Evolutionary conservation across 139 green algal species (phyloP).

Genomic region (Chlamydomonas urium): DNA sequence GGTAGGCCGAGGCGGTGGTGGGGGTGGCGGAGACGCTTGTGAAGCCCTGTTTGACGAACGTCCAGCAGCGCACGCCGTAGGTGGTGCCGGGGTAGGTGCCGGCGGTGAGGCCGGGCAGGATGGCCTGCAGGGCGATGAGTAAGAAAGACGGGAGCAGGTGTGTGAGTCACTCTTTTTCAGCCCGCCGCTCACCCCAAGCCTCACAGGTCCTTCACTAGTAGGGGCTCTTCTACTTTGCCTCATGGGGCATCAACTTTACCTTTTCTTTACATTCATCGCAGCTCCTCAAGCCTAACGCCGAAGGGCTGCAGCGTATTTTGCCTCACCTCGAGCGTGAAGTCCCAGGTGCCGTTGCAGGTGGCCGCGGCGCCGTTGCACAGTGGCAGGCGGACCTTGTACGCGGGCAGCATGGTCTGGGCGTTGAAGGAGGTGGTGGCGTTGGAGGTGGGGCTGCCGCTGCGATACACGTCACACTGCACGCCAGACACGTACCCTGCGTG

Average conservation of each 20-base stretch:
- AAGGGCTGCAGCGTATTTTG: not conserved
- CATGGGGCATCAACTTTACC: too few relatives aligned
- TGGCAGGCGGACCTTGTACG: slow-evolving; percentile 9
- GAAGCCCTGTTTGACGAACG: not conserved
- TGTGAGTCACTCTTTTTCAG: not conserved
- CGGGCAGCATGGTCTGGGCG: not conserved
- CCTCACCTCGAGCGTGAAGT: slow-evolving; percentile 10
- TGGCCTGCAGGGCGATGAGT: not conserved
- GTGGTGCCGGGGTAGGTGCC: not conserved
- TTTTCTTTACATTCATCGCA: not conserved
- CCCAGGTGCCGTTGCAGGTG: not conserved
- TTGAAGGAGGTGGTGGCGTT: not conserved
- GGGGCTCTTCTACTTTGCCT: too few relatives aligned
- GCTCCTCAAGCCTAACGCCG: not conserved
- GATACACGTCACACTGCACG: slow-evolving; percentile 12
- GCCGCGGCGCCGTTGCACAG: not conserved
- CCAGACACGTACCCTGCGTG: slow-evolving; percentile 4
- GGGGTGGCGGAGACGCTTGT: not conserved
- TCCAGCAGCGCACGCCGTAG: slow-evolving; percentile 17
- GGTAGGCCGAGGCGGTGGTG: not conserved
- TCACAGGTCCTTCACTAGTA: not conserved
- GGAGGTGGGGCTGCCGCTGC: not conserved
- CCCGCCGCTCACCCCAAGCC: not conserved
- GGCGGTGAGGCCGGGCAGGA: not conserved
- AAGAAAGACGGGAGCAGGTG: not conserved